Base-by-base conservation (phyloP, 2,329 filamentous ascomycete species). In the Aspergillus costaricaensis region DNA sequence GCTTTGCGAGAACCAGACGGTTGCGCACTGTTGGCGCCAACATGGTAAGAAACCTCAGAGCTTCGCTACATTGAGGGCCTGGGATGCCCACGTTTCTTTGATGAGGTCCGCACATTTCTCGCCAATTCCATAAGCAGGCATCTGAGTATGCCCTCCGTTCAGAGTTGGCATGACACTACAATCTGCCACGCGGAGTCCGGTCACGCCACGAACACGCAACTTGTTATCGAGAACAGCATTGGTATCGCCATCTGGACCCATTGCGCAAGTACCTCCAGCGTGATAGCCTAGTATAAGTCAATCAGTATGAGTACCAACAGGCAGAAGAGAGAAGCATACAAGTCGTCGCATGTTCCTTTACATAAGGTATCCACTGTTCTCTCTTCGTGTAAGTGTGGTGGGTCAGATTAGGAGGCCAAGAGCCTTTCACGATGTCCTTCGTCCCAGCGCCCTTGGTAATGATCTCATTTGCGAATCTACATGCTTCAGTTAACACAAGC, bases 301-400 rank as follows among this genome's bases (percentile, higher is more conserved):
- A 30, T 59, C 41, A 63, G 56, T 47, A 50, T 10, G 1, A n/a
- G 15, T 41, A 4, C 2, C 15, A 54, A 50, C 55, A 56, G 48
- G 5, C 27, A 44, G 6, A 6, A 9, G 8, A n/a, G 17, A n/a
- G 17, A 5, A 21, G 74, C 78, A 77, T 76, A 83, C 85, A 86
- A 23, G 85, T 87, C 2, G 84, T 86, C n/a, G 83, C 85, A 68
- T 86, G 79, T 32, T 87, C 74, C 67, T 80, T 83, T 5, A 88
- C 82, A 65, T 82, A 83, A 0, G 80, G 78, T 38, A 82, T 75
- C 86, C 86, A 88, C 43, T 88, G 79, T 66, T 86, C 83, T 14
- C 85, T 77, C 0, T 76, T 81, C 56, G 76, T 84, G 68, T 81
- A 80, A 52, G 70, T 72, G 70, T 87, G 83, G 63, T 88, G 85